Evolutionary conservation across 108 stramenopile species (phyloP).

Genomic region (Thalassiosira profunda): DNA sequence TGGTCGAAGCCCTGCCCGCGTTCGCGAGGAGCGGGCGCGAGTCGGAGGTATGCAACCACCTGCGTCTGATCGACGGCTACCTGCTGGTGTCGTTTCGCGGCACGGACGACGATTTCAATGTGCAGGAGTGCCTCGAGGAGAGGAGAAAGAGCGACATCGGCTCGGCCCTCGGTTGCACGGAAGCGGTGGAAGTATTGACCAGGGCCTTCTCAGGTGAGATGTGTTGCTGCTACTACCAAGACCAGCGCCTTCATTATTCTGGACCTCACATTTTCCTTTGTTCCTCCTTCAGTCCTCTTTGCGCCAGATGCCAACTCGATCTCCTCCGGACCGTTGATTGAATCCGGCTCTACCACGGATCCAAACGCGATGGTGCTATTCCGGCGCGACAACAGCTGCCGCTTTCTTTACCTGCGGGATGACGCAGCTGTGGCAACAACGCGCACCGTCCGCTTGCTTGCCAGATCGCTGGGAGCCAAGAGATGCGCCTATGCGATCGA

Average conservation of each 20-base stretch:
- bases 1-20: slow-evolving; percentile 37
- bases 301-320: slow-evolving; percentile 38
- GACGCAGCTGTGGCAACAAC: slow-evolving; percentile 25
- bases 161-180: slow-evolving; percentile 33
- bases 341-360: slow-evolving; percentile 3
- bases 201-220: slow-evolving; percentile 33
- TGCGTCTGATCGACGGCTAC: slow-evolving; percentile 50
- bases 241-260: too few species aligned
- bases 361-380: background rate
- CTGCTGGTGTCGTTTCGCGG: slow-evolving; percentile 34
- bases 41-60: slow-evolving; percentile 30
- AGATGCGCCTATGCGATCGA: slow-evolving; percentile 40
- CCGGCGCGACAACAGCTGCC: slow-evolving; percentile 12
- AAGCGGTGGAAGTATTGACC: slow-evolving; percentile 15
- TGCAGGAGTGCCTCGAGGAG: too few species aligned
- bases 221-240: background rate
- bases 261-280: background rate
- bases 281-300: slow-evolving; percentile 19
- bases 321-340: slow-evolving; percentile 15
- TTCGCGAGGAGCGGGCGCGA: slow-evolving; percentile 43
- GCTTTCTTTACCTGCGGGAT: slow-evolving; percentile 38
- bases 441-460: slow-evolving; percentile 28
- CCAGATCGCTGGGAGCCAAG: slow-evolving; percentile 30
- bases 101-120: too few species aligned
- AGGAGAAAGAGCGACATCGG: slow-evolving; percentile 33